Conservation (phyloP, 2,329 filamentous ascomycete genomes). For the Nemania sp. region DNA sequence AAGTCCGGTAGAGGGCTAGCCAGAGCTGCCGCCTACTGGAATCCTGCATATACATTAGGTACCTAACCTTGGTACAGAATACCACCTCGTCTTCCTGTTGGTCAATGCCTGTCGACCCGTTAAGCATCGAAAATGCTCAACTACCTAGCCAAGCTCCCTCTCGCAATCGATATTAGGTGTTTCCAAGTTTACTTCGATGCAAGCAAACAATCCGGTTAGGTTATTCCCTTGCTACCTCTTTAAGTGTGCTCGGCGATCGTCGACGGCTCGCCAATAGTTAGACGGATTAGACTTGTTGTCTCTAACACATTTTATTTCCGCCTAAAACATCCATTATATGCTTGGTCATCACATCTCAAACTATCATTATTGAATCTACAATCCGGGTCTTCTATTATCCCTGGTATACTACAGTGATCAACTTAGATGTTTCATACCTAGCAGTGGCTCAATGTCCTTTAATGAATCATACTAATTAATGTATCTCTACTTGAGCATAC, state of each 20-base stretch:
- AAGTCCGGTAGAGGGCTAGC: neutral
- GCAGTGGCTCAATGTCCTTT: neutral
- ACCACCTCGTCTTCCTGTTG: conserved; percentile 8
- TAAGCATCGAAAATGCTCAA: conserved; percentile 10
- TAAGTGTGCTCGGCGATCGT: neutral
- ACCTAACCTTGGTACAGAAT: neutral
- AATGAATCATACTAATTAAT: neutral
- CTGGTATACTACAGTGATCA: neutral
- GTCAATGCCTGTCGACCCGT: conserved; percentile 19
- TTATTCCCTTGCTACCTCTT: neutral
- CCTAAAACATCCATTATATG: neutral
- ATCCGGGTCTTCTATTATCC: neutral
- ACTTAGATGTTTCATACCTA: neutral
- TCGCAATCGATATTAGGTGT: neutral
- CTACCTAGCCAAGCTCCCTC: conserved; percentile 14
- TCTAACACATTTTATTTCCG: neutral
- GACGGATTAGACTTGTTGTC: neutral
- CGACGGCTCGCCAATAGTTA: neutral
- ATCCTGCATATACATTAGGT: too few relatives aligned
- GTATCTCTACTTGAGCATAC: neutral
- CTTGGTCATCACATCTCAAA: neutral
- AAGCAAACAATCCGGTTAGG: neutral
- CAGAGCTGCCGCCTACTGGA: too few relatives aligned
- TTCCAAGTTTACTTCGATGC: neutral
- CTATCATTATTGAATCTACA: neutral